Evolutionary conservation across 331 rosid species (phyloP).

Genomic region (Quercus phellos): DNA sequence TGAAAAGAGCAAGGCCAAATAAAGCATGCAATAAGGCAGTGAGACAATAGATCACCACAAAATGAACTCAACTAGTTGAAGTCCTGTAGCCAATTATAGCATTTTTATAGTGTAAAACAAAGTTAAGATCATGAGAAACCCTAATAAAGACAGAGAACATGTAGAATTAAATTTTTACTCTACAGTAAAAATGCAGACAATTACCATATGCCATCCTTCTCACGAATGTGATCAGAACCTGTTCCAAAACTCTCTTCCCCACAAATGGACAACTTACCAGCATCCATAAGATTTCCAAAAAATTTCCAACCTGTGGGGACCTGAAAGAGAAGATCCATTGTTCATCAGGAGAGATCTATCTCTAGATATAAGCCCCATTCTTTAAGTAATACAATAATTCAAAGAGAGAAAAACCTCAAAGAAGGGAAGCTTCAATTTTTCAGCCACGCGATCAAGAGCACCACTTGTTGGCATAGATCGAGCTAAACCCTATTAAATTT

Average conservation of each 20-base stretch:
- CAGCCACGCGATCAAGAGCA: conserved; percentile 88
- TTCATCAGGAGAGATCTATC: conserved; percentile 19
- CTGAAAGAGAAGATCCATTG: conserved; percentile 34
- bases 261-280: conserved; percentile 83
- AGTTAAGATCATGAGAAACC: background rate
- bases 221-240: conserved; percentile 98
- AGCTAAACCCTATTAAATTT: conserved; percentile 71
- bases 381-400: conserved; percentile 2
- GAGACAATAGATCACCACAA: background rate
- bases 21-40: background rate
- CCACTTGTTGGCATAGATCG: conserved; percentile 99
- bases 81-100: background rate
- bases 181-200: conserved; percentile 23
- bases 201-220: conserved; percentile 98
- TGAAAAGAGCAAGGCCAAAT: background rate
- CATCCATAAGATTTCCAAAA: conserved; percentile 99
- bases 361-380: conserved; percentile 2
- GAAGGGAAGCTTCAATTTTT: conserved; percentile 81
- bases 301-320: conserved; percentile 99
- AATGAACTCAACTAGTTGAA: background rate
- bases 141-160: background rate
- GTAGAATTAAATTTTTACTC: background rate
- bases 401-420: conserved; percentile 61
- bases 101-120: background rate
- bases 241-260: conserved; percentile 99